Evolutionary conservation across 1,284 basidiomycete genomes (phyloP).

Genomic region (Xanthoconium separans): DNA sequence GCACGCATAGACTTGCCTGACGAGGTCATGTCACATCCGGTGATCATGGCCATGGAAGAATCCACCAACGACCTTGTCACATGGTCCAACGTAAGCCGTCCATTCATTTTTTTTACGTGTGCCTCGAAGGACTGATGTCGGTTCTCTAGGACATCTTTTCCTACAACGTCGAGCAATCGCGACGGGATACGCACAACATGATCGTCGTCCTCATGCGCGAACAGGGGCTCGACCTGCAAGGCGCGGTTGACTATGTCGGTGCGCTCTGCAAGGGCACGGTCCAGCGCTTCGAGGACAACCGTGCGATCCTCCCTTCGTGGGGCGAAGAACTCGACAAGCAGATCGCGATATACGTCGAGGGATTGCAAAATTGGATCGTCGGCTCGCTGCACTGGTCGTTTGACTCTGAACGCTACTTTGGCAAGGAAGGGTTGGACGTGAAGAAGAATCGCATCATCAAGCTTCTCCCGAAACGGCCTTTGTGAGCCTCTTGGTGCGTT

Average conservation of each 20-base stretch:
- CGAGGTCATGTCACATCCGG: constrained; percentile 49
- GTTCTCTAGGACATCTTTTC: constrained; percentile 55
- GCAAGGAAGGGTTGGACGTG: constrained; percentile 43
- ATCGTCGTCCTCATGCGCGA: constrained; percentile 56
- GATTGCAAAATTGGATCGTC: constrained; percentile 58
- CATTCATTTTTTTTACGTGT: neutral
- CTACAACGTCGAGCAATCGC: constrained; percentile 61
- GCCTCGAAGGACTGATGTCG: constrained; percentile 4
- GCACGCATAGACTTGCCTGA: constrained; percentile 57
- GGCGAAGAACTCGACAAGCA: constrained; percentile 48
- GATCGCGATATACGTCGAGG: constrained; percentile 49
- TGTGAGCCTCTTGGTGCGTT: constrained; percentile 12
- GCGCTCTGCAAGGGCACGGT: constrained; percentile 49
- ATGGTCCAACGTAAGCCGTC: constrained; percentile 53
- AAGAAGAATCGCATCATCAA: constrained; percentile 47
- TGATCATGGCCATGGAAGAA: constrained; percentile 51
- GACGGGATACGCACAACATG: constrained; percentile 58
- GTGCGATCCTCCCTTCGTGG: constrained; percentile 50
- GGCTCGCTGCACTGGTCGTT: constrained; percentile 62
- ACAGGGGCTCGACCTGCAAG: constrained; percentile 46
- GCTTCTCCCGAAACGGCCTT: constrained; percentile 38
- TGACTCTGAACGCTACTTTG: constrained; percentile 56
- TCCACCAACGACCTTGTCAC: constrained; percentile 57
- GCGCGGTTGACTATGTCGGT: constrained; percentile 54
- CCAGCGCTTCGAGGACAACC: constrained; percentile 45